phyloP scores from a whole-genome alignment of 1,284 basidiomycete species.

The Heliocybe sulcata region DNA sequence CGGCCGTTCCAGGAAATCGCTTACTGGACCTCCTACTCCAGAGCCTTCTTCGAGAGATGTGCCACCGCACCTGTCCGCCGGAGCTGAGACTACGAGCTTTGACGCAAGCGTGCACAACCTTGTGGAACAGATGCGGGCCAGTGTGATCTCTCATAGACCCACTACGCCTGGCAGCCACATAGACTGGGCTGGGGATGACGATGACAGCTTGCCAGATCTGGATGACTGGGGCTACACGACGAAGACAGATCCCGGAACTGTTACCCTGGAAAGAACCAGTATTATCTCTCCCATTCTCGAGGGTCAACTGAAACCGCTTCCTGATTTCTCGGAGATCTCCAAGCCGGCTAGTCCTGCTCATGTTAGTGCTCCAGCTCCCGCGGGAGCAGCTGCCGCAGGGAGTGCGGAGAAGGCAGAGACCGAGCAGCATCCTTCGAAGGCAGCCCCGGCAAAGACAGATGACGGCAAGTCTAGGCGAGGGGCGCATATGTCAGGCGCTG shows the following conservation, averaged over 20 bases:
- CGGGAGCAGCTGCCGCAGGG: slow-evolving; percentile 10
- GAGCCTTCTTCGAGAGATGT: slow-evolving; percentile 37
- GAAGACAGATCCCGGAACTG: not conserved
- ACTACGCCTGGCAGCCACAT: slow-evolving; percentile 71
- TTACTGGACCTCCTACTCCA: slow-evolving; percentile 21
- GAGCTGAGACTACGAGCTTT: slow-evolving; percentile 11
- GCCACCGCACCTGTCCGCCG: slow-evolving; percentile 46
- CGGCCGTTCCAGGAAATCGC: not conserved
- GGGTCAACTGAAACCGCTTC: slow-evolving; percentile 57
- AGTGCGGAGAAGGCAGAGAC: slow-evolving; percentile 1
- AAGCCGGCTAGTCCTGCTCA: slow-evolving; percentile 1
- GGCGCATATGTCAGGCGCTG: not conserved
- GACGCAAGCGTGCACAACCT: slow-evolving; percentile 45
- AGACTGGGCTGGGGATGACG: slow-evolving; percentile 81
- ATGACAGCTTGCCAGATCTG: slow-evolving; percentile 72
- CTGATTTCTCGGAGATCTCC: slow-evolving; percentile 24
- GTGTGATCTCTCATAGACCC: slow-evolving; percentile 55
- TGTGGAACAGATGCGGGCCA: slow-evolving; percentile 63
- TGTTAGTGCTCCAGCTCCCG: slow-evolving; percentile 14
- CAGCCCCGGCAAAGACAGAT: not conserved
- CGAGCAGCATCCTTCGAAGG: not conserved
- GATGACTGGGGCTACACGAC: slow-evolving; percentile 47
- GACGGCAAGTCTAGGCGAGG: not conserved
- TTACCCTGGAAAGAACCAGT: slow-evolving; percentile 22
- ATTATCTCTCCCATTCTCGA: slow-evolving; percentile 65